Percentiles rank a stretch among this genome's conserved stretches.
phyloP scores from a whole-genome alignment of 2,329 filamentous ascomycete genomes.

The Pseudogymnoascus pannorum region DNA sequence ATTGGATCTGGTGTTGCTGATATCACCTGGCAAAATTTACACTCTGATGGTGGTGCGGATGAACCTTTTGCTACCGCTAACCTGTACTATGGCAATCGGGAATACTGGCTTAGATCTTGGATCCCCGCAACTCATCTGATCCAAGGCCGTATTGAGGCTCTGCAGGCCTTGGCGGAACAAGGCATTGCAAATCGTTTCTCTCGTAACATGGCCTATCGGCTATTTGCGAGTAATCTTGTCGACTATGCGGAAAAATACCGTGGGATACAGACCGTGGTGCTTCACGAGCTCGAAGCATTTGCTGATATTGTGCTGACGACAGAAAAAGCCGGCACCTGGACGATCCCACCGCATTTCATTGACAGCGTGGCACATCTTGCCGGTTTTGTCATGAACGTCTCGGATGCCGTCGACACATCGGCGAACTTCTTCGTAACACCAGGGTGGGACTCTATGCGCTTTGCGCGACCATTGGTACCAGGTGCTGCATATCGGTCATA shows the following conservation, averaged over 20 bases:
- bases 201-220: too few species aligned
- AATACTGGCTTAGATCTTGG: constrained; percentile 9
- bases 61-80: constrained; percentile 8
- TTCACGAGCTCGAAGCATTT: constrained; percentile 29
- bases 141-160: constrained; percentile 10
- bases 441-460: constrained; percentile 23
- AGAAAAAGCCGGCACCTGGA: constrained; percentile 18
- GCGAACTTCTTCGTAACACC: constrained; percentile 23
- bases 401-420: constrained; percentile 21
- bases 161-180: background rate
- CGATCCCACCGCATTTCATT: constrained; percentile 18
- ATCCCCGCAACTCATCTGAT: constrained; percentile 11
- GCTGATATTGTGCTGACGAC: too few species aligned
- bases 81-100: constrained; percentile 13
- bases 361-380: constrained; percentile 16
- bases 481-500: constrained; percentile 21
- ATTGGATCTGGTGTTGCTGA: too few species aligned
- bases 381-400: constrained; percentile 21
- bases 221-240: too few species aligned
- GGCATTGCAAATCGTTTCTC: too few species aligned
- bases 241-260: too few species aligned
- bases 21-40: too few species aligned
- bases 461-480: constrained; percentile 17
- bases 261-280: constrained; percentile 13
- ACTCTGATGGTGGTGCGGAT: too few species aligned